A percentile compares a stretch with the other conserved stretches of the same genome.
Evolutionary conservation across 495 filamentous ascomycete species (phyloP).

Genomic region (Opeltia flavorubescens): DNA sequence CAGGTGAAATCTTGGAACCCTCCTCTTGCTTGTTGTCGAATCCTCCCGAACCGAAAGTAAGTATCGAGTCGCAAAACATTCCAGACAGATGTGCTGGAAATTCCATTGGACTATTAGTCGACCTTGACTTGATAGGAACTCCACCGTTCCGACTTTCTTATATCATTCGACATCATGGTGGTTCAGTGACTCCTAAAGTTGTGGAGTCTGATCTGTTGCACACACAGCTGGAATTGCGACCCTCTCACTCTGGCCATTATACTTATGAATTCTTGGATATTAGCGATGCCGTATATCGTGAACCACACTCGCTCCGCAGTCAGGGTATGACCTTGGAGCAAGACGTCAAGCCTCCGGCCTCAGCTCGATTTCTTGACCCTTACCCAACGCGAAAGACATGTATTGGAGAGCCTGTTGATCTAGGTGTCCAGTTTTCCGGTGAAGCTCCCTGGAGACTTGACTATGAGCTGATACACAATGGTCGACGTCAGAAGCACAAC

Average conservation of each 20-base stretch:
- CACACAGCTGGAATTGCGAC: slow-evolving; percentile 72
- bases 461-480: slow-evolving; percentile 86
- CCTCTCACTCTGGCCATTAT: slow-evolving; percentile 66
- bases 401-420: slow-evolving; percentile 62
- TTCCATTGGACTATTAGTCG: slow-evolving; percentile 75
- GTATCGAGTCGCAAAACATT: slow-evolving; percentile 60
- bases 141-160: slow-evolving; percentile 76
- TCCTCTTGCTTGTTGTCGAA: slow-evolving; percentile 81
- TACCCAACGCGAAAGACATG: slow-evolving; percentile 42
- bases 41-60: slow-evolving; percentile 71
- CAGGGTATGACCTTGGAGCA: slow-evolving; percentile 57
- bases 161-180: slow-evolving; percentile 45
- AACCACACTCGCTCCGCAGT: slow-evolving; percentile 31
- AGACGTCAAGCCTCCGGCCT: slow-evolving; percentile 81
- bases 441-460: slow-evolving; percentile 79
- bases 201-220: slow-evolving; percentile 50
- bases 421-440: slow-evolving; percentile 60
- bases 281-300: slow-evolving; percentile 61
- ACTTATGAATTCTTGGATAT: slow-evolving; percentile 72
- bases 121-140: slow-evolving; percentile 76
- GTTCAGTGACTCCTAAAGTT: slow-evolving; percentile 32
- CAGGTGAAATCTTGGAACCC: slow-evolving; percentile 80
- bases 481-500: slow-evolving; percentile 57
- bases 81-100: slow-evolving; percentile 89
- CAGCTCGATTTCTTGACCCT: slow-evolving; percentile 51